Evolutionary conservation across 176 grass and related monocot genomes (phyloP).

Genomic region (Paspalum vaginatum): DNA sequence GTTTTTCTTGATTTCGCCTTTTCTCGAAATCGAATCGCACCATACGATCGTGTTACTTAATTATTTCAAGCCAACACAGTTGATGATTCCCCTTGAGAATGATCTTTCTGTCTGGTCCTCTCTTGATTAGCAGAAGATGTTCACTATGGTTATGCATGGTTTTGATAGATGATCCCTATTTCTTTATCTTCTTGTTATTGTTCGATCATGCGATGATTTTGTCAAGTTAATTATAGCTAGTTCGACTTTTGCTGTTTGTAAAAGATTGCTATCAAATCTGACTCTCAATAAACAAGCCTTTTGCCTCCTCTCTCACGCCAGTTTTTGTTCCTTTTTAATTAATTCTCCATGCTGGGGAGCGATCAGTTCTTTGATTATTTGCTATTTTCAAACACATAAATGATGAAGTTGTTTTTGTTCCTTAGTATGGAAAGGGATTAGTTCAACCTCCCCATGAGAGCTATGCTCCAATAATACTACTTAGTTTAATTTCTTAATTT

Average conservation of each 20-base stretch:
- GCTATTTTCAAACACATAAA: conserved; percentile 20
- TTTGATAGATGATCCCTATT: neutral
- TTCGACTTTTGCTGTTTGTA: neutral
- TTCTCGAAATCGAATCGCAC: neutral
- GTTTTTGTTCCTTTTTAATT: conserved; percentile 6
- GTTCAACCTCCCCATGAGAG: conserved; percentile 4
- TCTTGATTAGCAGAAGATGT: neutral
- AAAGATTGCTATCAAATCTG: neutral
- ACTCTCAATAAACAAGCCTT: neutral
- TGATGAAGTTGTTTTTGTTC: neutral
- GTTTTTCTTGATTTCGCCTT: neutral
- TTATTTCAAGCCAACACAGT: neutral
- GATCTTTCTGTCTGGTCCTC: neutral
- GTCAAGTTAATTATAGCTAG: neutral
- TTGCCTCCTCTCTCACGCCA: neutral
- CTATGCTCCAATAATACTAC: neutral
- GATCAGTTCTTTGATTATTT: neutral
- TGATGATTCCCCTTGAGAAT: neutral
- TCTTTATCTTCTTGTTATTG: neutral
- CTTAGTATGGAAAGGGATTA: conserved; percentile 13
- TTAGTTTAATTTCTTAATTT: neutral
- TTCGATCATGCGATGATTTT: conserved; percentile 18
- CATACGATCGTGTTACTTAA: neutral
- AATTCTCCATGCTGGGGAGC: neutral
- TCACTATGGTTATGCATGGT: neutral